Evolutionary conservation across 1,139 yeast species (phyloP), one percentile per base, ranked within the genome.

Genomic region (Kodamaea anthophila): DNA sequence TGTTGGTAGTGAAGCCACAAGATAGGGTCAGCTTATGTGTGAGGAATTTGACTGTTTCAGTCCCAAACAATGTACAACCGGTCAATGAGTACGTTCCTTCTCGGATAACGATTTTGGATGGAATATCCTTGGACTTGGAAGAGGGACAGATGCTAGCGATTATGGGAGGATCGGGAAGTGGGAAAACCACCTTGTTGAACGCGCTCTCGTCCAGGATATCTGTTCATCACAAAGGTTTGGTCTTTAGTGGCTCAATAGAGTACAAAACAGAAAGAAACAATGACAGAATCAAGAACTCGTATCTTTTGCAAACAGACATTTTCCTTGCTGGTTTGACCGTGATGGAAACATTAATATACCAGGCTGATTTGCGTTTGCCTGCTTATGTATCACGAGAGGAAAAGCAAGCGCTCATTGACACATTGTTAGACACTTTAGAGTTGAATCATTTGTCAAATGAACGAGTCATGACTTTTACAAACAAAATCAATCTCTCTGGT

Each of bases 191-290:
- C 2, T 36, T 51, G 5, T 39, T 51, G 13, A 49, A 51, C 23
- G 47, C 51, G n/a, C 33, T 51, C 19, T 47, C 53, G 7, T 41
- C 49, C 23, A 28, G 49, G 21, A 32, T 50, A 15, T 49, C 46
- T 13, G 21, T 39, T 15, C 33, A 35, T 20, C 41, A 43, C 21
- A 35, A 35, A 9, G 33, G 32, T 12, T 33, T 51, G 30, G 18
- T 15, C 3, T 47, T 63, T 40, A 61, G 66, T 19, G 71, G 75
- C 2, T 65, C 70, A 42, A 76, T 45, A 74, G 77, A 8, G 74
- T 43, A 39, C 29, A 32, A 38, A 16, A 19, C 42, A 8, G 26
- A 32, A 13, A 26, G 27, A 5, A 33, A 29, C n/a, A 21, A 31
- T 16, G 23, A 29, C 7, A 31, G 38, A 7, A 40, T 51, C 28